Percentiles rank a stretch among this genome's conserved stretches.
These are phyloP conservation scores for Deakozyma indianensis DNA, from an alignment of 805 yeast species.

Conservation along the genomic window DNA sequence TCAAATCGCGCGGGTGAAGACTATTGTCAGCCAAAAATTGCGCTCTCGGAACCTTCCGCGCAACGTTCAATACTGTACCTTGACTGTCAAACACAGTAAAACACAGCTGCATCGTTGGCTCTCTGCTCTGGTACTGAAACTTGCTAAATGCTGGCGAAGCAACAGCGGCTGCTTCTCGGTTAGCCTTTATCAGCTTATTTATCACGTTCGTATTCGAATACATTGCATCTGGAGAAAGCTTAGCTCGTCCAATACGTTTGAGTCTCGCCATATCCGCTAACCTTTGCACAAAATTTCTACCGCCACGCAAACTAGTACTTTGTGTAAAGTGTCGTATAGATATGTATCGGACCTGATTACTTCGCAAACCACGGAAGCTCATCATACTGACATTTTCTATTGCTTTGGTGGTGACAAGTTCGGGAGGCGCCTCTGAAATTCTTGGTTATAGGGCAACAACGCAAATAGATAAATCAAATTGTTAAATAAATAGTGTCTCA, in stretches of 20 bases:
- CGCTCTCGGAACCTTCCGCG: constrained; percentile 40
- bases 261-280: not conserved
- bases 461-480: no score
- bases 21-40: constrained; percentile 48
- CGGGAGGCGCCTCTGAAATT: no score
- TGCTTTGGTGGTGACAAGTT: no score
- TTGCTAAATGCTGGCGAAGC: not conserved
- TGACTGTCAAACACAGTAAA: constrained; percentile 45
- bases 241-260: not conserved
- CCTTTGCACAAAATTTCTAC: no score
- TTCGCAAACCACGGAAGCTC: no score
- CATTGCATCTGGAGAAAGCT: not conserved
- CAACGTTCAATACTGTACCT: constrained; percentile 47
- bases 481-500: no score
- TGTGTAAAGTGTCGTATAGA: no score
- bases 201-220: not conserved
- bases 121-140: constrained; percentile 1
- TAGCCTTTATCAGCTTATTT: not conserved
- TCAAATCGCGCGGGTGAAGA: constrained; percentile 70
- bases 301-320: no score
- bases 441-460: no score
- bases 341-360: no score
- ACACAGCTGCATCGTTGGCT: constrained; percentile 14
- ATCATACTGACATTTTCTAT: no score
- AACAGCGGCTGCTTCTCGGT: not conserved